Conservation (phyloP, 495 filamentous ascomycete species). For the Usnea hakonensis region DNA sequence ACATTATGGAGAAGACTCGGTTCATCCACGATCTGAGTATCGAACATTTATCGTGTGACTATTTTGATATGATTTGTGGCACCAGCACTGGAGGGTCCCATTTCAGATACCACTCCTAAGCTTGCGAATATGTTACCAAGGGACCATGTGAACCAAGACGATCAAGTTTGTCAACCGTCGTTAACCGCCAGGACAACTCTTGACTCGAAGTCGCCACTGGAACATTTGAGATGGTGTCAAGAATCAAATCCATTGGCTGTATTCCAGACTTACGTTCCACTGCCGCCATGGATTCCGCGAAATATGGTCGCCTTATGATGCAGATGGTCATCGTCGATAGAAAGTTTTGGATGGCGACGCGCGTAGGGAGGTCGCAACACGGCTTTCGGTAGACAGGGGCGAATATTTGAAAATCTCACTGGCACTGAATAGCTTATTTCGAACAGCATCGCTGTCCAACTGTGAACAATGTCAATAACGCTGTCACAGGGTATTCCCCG, state of each 20-base stretch:
- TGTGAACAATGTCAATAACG: conserved; percentile 6
- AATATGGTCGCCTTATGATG: conserved; percentile 2
- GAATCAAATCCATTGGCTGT: conserved; percentile 6
- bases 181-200: conserved; percentile 4
- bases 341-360: conserved; percentile 1
- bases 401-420: conserved; percentile 8
- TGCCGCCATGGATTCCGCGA: not conserved
- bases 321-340: not conserved
- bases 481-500: not conserved
- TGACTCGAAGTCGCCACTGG: conserved; percentile 5
- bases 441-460: conserved; percentile 7
- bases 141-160: not conserved
- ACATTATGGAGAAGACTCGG: not conserved
- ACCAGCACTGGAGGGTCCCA: not conserved
- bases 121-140: no score
- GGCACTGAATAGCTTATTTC: not conserved
- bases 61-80: not conserved
- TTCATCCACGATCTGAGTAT: not conserved
- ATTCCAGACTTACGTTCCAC: not conserved
- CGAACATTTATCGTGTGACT: not conserved
- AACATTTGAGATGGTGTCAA: conserved; percentile 1
- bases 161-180: conserved; percentile 12
- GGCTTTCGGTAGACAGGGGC: not conserved
- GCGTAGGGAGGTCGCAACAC: not conserved
- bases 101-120: no score